These are phyloP conservation scores for Coleophoma crateriformis DNA, from an alignment of 2,329 filamentous ascomycete genomes.

Conservation along the genomic window DNA sequence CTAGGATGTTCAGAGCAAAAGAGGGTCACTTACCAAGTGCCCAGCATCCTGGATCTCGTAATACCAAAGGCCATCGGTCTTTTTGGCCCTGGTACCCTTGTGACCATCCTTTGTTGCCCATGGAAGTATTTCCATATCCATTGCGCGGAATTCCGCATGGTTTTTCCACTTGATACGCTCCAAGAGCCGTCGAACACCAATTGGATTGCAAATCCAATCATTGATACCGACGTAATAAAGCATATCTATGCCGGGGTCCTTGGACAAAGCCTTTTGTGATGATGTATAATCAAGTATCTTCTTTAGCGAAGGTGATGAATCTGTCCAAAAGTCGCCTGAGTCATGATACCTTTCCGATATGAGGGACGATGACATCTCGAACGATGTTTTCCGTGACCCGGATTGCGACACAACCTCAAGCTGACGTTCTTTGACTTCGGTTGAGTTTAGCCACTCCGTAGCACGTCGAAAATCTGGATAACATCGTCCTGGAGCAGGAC, in stretches of 20 bases:
- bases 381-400: not conserved
- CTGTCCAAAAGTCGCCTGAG: not conserved
- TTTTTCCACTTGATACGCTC: not conserved
- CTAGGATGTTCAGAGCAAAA: not conserved
- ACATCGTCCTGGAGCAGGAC: not conserved
- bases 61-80: not conserved
- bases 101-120: not conserved
- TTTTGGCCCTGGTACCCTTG: not conserved
- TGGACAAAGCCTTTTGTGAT: too few relatives aligned
- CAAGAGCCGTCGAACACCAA: not conserved
- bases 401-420: not conserved
- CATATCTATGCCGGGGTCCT: not conserved
- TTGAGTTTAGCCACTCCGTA: not conserved
- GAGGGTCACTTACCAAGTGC: not conserved
- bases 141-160: not conserved
- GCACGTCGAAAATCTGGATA: not conserved
- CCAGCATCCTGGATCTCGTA: not conserved
- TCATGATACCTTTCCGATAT: not conserved
- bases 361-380: not conserved
- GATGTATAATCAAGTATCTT: not conserved
- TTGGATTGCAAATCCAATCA: not conserved
- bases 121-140: not conserved
- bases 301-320: not conserved
- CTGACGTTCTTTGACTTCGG: not conserved
- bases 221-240: not conserved